Conservation (phyloP, 441 rosid species). For the Viola pubescens region DNA sequence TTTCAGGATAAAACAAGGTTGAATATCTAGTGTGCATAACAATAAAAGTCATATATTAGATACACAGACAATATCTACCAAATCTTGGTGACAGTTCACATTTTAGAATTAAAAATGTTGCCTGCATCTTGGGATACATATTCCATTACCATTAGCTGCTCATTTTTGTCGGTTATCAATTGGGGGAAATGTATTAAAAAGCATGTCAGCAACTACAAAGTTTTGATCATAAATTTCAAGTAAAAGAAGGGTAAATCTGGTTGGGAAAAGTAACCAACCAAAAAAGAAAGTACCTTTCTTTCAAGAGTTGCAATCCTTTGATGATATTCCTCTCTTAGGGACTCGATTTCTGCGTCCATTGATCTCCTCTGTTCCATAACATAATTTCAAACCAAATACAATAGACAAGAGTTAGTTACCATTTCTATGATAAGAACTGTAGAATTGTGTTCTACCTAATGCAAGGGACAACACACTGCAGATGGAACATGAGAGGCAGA, state of each 20-base stretch:
- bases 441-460: slow-evolving; percentile 1
- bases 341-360: slow-evolving; percentile 85
- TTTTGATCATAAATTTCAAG: not conserved
- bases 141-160: slow-evolving; percentile 3
- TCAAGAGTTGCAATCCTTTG: slow-evolving; percentile 93
- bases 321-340: slow-evolving; percentile 96
- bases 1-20: no score
- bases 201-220: not conserved
- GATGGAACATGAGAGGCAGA: not conserved
- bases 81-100: no score
- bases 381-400: slow-evolving; percentile 6
- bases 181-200: not conserved
- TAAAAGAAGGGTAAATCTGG: not conserved
- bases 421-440: not conserved
- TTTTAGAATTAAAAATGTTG: not conserved
- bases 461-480: not conserved
- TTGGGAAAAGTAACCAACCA: no score
- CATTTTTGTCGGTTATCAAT: not conserved
- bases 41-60: no score
- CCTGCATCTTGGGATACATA: not conserved
- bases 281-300: slow-evolving; percentile 54
- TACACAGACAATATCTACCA: no score
- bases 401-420: not conserved
- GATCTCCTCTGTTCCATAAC: slow-evolving; percentile 70
- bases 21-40: no score